Conservation (phyloP, 768 basidiomycete genomes). For the Fibroporia radiculosa region DNA sequence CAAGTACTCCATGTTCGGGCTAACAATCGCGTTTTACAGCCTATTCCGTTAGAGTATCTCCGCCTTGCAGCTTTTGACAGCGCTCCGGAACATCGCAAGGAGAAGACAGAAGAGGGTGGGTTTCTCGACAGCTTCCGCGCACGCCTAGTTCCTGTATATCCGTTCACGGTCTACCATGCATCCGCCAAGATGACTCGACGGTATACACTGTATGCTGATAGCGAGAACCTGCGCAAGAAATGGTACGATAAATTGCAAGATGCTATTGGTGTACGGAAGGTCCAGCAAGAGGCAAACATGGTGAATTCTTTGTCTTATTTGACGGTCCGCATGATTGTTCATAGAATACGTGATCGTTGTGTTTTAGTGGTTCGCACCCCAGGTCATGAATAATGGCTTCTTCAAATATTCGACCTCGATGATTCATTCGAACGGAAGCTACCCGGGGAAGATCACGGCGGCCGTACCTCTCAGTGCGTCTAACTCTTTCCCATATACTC, state of each 20-base stretch:
- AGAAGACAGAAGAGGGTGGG: constrained; percentile 49
- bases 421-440: constrained; percentile 15
- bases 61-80: constrained; percentile 57
- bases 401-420: constrained; percentile 35
- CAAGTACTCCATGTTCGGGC: not conserved
- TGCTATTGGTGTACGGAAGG: constrained; percentile 55
- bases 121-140: constrained; percentile 49
- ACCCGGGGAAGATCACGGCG: constrained; percentile 52
- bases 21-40: constrained; percentile 34
- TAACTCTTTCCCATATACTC: not conserved
- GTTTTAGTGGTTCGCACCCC: constrained; percentile 58
- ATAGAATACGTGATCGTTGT: not conserved
- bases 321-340: constrained; percentile 10
- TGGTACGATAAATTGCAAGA: constrained; percentile 59
- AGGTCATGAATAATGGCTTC: constrained; percentile 48
- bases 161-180: constrained; percentile 73
- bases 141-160: constrained; percentile 51
- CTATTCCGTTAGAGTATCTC: constrained; percentile 74
- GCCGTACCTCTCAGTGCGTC: constrained; percentile 60
- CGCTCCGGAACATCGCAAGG: constrained; percentile 55
- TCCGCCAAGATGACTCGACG: constrained; percentile 44
- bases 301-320: constrained; percentile 29
- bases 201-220: constrained; percentile 66
- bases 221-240: constrained; percentile 47
- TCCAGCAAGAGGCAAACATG: constrained; percentile 64